Evolutionary conservation across 345 rosid species (phyloP).

Genomic region (Stellera chamaejasme): DNA sequence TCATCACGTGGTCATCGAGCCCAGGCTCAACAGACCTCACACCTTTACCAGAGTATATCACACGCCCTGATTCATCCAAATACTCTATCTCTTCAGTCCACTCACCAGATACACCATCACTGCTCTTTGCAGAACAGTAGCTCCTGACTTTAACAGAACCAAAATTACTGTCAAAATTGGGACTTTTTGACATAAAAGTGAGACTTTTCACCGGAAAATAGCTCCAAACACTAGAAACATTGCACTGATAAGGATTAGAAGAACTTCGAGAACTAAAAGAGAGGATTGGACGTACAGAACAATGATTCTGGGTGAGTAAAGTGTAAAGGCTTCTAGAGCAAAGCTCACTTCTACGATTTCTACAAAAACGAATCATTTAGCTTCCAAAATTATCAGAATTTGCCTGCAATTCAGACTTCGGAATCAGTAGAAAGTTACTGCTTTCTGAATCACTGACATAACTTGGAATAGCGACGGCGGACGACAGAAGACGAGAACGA

Average conservation of each 20-base stretch:
- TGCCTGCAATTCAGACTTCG: no score
- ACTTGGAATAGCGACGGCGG: no score
- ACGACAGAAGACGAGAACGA: no score
- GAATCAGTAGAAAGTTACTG: no score
- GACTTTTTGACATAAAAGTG: slow-evolving; percentile 13
- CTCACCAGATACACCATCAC: slow-evolving; percentile 28
- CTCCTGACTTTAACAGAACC: slow-evolving; percentile 21
- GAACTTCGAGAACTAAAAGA: no score
- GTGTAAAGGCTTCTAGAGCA: no score
- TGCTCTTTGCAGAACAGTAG: slow-evolving; percentile 35
- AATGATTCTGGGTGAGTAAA: no score
- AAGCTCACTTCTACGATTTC: no score
- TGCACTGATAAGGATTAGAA: neutral
- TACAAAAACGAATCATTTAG: no score
- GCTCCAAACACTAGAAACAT: slow-evolving; percentile 12
- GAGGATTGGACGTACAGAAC: no score
- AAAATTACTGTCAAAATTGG: slow-evolving; percentile 9
- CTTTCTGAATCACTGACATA: no score
- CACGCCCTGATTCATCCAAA: slow-evolving; percentile 84
- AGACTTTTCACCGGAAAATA: slow-evolving; percentile 18
- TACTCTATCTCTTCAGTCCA: slow-evolving; percentile 92
- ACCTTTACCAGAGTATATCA: slow-evolving; percentile 74
- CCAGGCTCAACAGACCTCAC: slow-evolving; percentile 89
- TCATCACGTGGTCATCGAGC: slow-evolving; percentile 72
- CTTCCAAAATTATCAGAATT: no score